Evolutionary conservation across 805 yeast genomes (phyloP).

Genomic region (Ogataea wickerhamii): DNA sequence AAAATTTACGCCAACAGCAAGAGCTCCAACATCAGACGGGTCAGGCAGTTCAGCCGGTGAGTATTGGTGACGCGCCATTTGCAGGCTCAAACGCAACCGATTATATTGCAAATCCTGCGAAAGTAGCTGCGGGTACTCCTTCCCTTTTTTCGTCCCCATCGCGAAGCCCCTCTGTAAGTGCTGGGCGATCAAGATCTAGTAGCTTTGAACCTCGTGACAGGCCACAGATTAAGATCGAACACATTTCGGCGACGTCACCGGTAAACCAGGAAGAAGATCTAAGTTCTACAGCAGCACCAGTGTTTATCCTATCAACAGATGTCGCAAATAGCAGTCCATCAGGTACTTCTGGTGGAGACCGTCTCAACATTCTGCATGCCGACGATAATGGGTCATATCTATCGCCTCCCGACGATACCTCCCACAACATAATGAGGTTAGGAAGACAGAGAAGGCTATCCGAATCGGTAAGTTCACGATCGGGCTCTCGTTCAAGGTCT

Average conservation of each 20-base stretch:
- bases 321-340: not conserved
- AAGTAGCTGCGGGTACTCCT: slow-evolving; percentile 45
- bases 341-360: not conserved
- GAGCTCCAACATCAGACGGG: slow-evolving; percentile 5
- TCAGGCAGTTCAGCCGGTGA: slow-evolving; percentile 12
- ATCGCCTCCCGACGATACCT: slow-evolving; percentile 30
- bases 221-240: slow-evolving; percentile 26
- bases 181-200: slow-evolving; percentile 30
- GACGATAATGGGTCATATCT: slow-evolving; percentile 29
- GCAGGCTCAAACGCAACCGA: slow-evolving; percentile 14
- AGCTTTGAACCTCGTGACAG: slow-evolving; percentile 15
- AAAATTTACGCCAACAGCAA: slow-evolving; percentile 20
- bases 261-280: not conserved
- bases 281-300: slow-evolving; percentile 5
- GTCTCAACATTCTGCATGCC: slow-evolving; percentile 22
- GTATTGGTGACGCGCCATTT: not conserved
- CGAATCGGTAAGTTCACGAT: slow-evolving; percentile 25
- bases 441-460: slow-evolving; percentile 37
- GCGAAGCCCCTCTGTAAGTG: slow-evolving; percentile 32
- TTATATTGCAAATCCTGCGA: slow-evolving; percentile 40
- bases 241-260: slow-evolving; percentile 14
- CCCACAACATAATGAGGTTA: slow-evolving; percentile 31
- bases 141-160: slow-evolving; percentile 52
- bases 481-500: slow-evolving; percentile 32
- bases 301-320: slow-evolving; percentile 7